Percentiles rank a stretch among this genome's conserved stretches.
Conservation (phyloP, 768 basidiomycete species). For the Chalciporus sphaerocephalus region DNA sequence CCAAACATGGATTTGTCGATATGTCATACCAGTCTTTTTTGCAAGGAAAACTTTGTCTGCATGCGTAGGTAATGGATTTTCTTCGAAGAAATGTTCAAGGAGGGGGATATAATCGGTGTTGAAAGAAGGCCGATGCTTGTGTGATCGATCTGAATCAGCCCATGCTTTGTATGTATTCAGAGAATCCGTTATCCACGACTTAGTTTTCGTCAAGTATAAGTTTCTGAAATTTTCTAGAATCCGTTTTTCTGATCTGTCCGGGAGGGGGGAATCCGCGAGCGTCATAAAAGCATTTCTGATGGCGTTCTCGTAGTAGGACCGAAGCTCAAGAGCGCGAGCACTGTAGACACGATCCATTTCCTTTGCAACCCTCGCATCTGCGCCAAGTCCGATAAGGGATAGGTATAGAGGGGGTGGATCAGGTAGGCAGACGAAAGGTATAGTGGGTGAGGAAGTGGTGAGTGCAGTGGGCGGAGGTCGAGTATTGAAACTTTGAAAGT, state of each 20-base stretch:
- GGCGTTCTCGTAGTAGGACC: no score
- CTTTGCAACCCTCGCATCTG: background rate
- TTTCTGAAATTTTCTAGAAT: background rate
- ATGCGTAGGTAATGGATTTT: conserved; percentile 10
- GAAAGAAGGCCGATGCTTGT: no score
- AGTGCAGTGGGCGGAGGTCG: no score
- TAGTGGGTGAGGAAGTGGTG: no score
- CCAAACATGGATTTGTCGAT: conserved; percentile 19
- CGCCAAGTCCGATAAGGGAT: background rate
- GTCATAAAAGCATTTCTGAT: no score
- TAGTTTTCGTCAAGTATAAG: background rate
- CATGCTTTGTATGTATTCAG: no score
- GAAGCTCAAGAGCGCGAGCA: conserved; percentile 4
- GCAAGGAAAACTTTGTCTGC: conserved; percentile 14
- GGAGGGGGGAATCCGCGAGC: background rate
- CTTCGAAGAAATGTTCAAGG: conserved; percentile 11
- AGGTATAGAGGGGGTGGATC: conserved; percentile 3
- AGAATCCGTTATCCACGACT: conserved; percentile 1
- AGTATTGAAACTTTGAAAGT: no score
- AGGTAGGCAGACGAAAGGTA: conserved; percentile 1
- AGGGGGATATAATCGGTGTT: conserved; percentile 7
- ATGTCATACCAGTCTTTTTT: conserved; percentile 6
- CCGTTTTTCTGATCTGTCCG: background rate
- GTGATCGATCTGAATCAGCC: no score
- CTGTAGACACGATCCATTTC: conserved; percentile 4